Evolutionary conservation across 139 green algal genomes (phyloP).

Genomic region (Raphidocelis subcapitata): DNA sequence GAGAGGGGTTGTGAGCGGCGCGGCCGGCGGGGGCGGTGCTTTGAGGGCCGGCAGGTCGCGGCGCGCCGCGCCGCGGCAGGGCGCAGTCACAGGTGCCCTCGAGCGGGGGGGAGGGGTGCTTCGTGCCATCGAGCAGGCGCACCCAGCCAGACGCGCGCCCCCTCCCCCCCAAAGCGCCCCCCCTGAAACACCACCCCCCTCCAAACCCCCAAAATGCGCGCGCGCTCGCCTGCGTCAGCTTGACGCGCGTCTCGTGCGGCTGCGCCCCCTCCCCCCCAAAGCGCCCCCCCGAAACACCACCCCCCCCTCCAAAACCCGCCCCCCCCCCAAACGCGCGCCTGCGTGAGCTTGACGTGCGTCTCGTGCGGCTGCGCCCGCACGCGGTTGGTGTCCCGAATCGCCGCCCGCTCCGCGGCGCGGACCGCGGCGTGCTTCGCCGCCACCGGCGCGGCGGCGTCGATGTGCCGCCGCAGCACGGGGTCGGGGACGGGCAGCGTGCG

Average conservation of each 20-base stretch:
- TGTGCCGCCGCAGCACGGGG: slow-evolving; percentile 22
- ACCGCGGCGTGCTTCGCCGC: background rate
- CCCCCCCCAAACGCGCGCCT: background rate
- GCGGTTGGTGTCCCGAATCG: slow-evolving; percentile 14
- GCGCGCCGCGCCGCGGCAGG: no score
- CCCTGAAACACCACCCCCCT: background rate
- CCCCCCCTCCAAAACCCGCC: background rate
- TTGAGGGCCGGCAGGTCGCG: no score
- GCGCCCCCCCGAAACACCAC: background rate
- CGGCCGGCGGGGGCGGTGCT: no score
- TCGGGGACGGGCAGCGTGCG: slow-evolving; percentile 30
- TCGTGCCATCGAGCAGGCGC: no score
- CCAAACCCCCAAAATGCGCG: background rate
- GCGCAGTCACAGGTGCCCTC: no score
- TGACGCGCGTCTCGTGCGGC: background rate
- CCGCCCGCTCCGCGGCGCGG: background rate
- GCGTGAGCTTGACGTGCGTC: background rate
- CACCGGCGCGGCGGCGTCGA: slow-evolving; percentile 2
- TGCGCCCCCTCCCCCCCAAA: slow-evolving; percentile 8
- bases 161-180: slow-evolving; percentile 2
- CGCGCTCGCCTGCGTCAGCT: background rate
- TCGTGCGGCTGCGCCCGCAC: background rate
- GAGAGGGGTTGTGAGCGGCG: no score
- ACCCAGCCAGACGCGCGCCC: background rate
- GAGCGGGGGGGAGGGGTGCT: no score